Percentiles rank a stretch among this genome's conserved stretches.
These are phyloP conservation scores for Leccinum pellstonianum DNA, from an alignment of 768 basidiomycete species.

Conservation along the genomic window DNA sequence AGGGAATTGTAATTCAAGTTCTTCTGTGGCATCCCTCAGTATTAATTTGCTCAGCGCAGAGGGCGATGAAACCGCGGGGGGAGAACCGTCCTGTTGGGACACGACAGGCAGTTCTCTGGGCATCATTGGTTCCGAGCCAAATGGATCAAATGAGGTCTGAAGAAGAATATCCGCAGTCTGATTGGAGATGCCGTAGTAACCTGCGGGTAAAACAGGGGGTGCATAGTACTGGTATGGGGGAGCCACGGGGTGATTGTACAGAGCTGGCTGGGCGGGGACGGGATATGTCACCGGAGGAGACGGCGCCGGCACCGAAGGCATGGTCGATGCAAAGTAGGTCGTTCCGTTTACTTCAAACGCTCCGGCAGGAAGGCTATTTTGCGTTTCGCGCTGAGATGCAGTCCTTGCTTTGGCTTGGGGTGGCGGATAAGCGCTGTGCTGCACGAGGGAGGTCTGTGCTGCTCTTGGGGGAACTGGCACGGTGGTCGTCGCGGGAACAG, in stretches of 20 bases:
- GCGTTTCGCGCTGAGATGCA: neutral
- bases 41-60: neutral
- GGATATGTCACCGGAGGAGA: conserved; percentile 9
- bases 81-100: neutral
- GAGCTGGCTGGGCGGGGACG: conserved; percentile 3
- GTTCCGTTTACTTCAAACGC: conserved; percentile 30
- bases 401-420: neutral
- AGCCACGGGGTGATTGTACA: conserved; percentile 8
- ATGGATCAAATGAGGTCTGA: conserved; percentile 21
- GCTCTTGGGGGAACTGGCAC: neutral
- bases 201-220: conserved; percentile 3
- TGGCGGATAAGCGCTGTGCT: conserved; percentile 1
- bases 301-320: conserved; percentile 1
- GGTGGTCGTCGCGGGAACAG: conserved; percentile 18
- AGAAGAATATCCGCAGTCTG: neutral
- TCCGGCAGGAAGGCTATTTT: conserved; percentile 12
- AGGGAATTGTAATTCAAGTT: conserved; percentile 25
- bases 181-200: conserved; percentile 3
- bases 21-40: neutral
- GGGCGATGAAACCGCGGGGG: neutral
- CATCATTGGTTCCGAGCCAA: conserved; percentile 17
- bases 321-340: conserved; percentile 25
- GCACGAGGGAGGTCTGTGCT: neutral
- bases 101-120: conserved; percentile 14
- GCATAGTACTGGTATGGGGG: conserved; percentile 12